phyloP scores from a whole-genome alignment of 345 rosid species.

The Dimocarpus longan region DNA sequence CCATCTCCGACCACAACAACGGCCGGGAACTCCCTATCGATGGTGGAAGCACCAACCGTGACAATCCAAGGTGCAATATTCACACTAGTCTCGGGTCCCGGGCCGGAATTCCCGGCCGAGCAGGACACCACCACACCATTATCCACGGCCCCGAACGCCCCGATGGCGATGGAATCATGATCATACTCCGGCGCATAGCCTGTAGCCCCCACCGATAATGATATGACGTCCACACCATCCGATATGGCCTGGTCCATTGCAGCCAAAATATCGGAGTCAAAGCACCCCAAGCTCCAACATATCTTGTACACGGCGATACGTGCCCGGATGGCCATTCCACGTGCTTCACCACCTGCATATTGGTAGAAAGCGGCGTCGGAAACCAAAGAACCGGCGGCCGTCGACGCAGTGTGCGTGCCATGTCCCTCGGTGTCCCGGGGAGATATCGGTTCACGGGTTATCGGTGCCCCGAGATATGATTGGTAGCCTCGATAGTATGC shows the following conservation, averaged over 20 bases:
- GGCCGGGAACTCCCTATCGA: slow-evolving; percentile 87
- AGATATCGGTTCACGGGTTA: slow-evolving; percentile 57
- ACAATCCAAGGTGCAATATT: slow-evolving; percentile 95
- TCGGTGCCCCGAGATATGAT: slow-evolving; percentile 34
- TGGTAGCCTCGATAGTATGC: slow-evolving; percentile 64
- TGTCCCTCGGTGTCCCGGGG: slow-evolving; percentile 90
- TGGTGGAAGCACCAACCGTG: slow-evolving; percentile 84
- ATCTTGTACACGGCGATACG: slow-evolving; percentile 86
- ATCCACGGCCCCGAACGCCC: slow-evolving; percentile 69
- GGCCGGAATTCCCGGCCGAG: slow-evolving; percentile 94
- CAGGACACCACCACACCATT: slow-evolving; percentile 79
- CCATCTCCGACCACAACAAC: slow-evolving; percentile 74
- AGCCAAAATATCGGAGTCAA: slow-evolving; percentile 89
- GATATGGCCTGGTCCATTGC: slow-evolving; percentile 86
- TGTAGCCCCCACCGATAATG: slow-evolving; percentile 74
- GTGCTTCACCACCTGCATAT: slow-evolving; percentile 73
- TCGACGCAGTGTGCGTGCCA: slow-evolving; percentile 88
- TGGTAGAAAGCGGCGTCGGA: slow-evolving; percentile 61
- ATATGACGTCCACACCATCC: slow-evolving; percentile 85
- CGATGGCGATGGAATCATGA: slow-evolving; percentile 77
- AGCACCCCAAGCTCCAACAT: slow-evolving; percentile 82
- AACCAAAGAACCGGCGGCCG: slow-evolving; percentile 78
- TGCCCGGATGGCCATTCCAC: slow-evolving; percentile 87
- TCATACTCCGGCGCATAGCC: slow-evolving; percentile 78
- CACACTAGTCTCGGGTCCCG: slow-evolving; percentile 65